phyloP scores from a whole-genome alignment of 2,329 filamentous ascomycete genomes.

The Pestalotiopsis sp. region DNA sequence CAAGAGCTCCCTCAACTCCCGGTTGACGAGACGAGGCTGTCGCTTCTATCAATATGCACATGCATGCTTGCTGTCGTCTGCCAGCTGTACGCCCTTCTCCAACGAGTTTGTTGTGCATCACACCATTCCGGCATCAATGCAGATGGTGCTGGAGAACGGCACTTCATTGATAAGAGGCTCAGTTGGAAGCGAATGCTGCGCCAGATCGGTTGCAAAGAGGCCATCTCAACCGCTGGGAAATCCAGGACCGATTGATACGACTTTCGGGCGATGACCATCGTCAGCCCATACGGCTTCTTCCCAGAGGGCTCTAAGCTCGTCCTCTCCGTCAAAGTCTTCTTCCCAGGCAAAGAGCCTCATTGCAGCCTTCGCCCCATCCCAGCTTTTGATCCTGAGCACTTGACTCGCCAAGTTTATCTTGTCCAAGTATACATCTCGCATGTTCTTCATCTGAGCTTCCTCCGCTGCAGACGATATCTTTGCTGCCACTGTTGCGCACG shows the following conservation, averaged over 20 bases:
- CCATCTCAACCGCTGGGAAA: background rate
- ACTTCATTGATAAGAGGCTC: background rate
- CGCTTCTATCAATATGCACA: background rate
- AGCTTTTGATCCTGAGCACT: constrained; percentile 37
- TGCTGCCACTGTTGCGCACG: constrained; percentile 41
- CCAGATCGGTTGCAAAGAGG: background rate
- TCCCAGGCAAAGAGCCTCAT: constrained; percentile 41
- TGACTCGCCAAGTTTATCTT: constrained; percentile 43
- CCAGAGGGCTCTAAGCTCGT: constrained; percentile 42
- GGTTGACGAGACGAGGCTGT: background rate
- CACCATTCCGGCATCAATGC: background rate
- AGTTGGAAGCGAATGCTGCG: background rate
- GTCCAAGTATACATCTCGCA: constrained; percentile 38
- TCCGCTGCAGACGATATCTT: constrained; percentile 36
- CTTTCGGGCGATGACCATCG: constrained; percentile 11
- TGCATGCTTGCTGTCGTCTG: background rate
- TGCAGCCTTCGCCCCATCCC: constrained; percentile 38
- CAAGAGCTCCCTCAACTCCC: background rate
- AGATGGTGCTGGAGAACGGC: background rate
- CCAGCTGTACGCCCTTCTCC: background rate
- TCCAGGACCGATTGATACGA: background rate
- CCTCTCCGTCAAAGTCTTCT: constrained; percentile 41
- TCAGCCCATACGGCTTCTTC: constrained; percentile 37
- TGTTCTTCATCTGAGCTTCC: constrained; percentile 37
- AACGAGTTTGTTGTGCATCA: background rate